Conservation (phyloP, 2,329 filamentous ascomycete genomes). For the Epicoccum sorghinum region DNA sequence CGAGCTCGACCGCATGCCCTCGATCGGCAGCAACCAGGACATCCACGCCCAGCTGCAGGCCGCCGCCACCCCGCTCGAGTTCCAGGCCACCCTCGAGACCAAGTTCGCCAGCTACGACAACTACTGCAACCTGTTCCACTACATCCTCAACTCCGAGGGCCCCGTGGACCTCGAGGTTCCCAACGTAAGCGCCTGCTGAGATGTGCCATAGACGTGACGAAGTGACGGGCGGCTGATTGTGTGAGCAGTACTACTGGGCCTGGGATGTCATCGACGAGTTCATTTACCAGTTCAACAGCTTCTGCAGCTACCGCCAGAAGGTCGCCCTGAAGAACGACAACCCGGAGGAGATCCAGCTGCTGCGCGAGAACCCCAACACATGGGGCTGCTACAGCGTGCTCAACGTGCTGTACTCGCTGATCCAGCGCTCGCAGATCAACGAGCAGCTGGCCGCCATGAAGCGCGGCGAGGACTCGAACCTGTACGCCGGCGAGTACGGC, state of each 20-base stretch:
- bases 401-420: slow-evolving; percentile 98
- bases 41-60: slow-evolving; percentile 90
- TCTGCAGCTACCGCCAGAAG: slow-evolving; percentile 94
- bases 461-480: slow-evolving; percentile 85
- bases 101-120: slow-evolving; percentile 99
- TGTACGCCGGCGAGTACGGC: slow-evolving; percentile 93
- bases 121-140: slow-evolving; percentile 99
- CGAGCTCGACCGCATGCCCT: slow-evolving; percentile 73
- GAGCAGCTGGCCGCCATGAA: slow-evolving; percentile 96
- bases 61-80: slow-evolving; percentile 93
- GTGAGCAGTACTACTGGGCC: slow-evolving; percentile 89
- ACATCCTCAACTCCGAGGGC: slow-evolving; percentile 98
- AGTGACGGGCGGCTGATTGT: slow-evolving; percentile 19
- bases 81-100: slow-evolving; percentile 91
- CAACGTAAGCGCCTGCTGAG: slow-evolving; percentile 69
- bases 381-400: slow-evolving; percentile 99
- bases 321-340: slow-evolving; percentile 83
- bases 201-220: too few relatives aligned
- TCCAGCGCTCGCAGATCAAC: slow-evolving; percentile 96
- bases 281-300: slow-evolving; percentile 99
- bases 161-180: slow-evolving; percentile 96
- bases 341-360: slow-evolving; percentile 88
- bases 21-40: slow-evolving; percentile 76
- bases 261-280: slow-evolving; percentile 99
- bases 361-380: slow-evolving; percentile 96